A percentile compares a stretch with the other conserved stretches of the same genome.
Conservation (phyloP, 148 eudicot genomes). For the Amaranthus palmeri region DNA sequence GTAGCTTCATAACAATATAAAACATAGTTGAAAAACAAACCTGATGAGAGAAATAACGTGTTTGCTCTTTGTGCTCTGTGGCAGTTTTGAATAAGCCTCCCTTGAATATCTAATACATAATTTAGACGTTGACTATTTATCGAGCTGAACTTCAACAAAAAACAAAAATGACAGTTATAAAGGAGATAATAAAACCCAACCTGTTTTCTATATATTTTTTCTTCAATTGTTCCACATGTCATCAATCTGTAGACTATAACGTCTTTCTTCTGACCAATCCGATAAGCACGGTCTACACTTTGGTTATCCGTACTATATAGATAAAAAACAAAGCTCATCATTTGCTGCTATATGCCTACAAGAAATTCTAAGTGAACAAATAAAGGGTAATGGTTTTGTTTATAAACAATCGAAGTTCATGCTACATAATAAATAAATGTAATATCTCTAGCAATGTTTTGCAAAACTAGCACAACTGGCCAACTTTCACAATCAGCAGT, state of each 20-base stretch:
- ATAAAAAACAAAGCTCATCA: conserved; percentile 1
- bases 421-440: neutral
- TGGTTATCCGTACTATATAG: conserved; percentile 84
- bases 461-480: neutral
- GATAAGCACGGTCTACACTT: conserved; percentile 97
- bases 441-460: neutral
- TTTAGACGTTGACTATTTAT: conserved; percentile 6
- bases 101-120: conserved; percentile 63
- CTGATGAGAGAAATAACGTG: conserved; percentile 92
- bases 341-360: neutral
- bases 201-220: conserved; percentile 95
- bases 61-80: conserved; percentile 99
- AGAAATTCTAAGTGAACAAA: neutral
- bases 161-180: neutral
- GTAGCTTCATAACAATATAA: neutral
- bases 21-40: conserved; percentile 27
- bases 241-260: conserved; percentile 92
- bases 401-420: neutral
- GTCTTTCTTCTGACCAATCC: conserved; percentile 96
- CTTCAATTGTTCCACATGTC: conserved; percentile 95
- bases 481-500: neutral
- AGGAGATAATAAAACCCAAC: conserved; percentile 25
- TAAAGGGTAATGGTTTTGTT: neutral
- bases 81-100: conserved; percentile 97
- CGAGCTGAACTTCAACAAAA: neutral